phyloP scores from a whole-genome alignment of 1,284 basidiomycete species.

The Farysia itapuensis region DNA sequence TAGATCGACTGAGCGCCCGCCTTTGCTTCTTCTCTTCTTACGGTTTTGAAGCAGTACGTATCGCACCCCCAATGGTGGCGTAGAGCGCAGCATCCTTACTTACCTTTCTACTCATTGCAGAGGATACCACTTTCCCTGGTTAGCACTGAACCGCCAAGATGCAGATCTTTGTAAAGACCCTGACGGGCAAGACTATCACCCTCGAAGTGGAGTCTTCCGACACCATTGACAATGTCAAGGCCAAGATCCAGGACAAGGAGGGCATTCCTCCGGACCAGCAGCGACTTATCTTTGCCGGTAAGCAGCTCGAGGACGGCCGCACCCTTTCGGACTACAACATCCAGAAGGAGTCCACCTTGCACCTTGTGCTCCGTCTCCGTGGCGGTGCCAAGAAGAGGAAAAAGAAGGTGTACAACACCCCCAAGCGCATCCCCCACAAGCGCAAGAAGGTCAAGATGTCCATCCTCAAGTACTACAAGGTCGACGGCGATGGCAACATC shows the following conservation, averaged over 20 bases:
- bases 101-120: conserved; percentile 1
- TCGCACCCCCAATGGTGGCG: conserved; percentile 3
- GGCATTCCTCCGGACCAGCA: conserved; percentile 93
- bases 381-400: conserved; percentile 99
- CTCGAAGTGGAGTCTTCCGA: conserved; percentile 61
- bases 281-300: conserved; percentile 95
- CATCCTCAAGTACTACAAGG: conserved; percentile 99
- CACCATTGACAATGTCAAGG: conserved; percentile 61
- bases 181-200: conserved; percentile 61
- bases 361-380: conserved; percentile 67
- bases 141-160: conserved; percentile 49
- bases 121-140: conserved; percentile 55
- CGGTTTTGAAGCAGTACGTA: conserved; percentile 42
- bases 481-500: conserved; percentile 98
- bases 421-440: conserved; percentile 99
- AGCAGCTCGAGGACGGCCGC: conserved; percentile 74
- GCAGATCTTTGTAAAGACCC: conserved; percentile 59
- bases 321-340: conserved; percentile 69
- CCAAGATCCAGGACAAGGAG: conserved; percentile 66
- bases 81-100: conserved; percentile 9
- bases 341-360: conserved; percentile 69
- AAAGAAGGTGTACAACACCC: conserved; percentile 98
- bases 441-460: conserved; percentile 99
- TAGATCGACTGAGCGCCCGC: too few relatives aligned
- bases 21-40: conserved; percentile 24